These are phyloP conservation scores for Pythium aristosporum DNA, from an alignment of 352 stramenopile species.

Conservation along the genomic window DNA sequence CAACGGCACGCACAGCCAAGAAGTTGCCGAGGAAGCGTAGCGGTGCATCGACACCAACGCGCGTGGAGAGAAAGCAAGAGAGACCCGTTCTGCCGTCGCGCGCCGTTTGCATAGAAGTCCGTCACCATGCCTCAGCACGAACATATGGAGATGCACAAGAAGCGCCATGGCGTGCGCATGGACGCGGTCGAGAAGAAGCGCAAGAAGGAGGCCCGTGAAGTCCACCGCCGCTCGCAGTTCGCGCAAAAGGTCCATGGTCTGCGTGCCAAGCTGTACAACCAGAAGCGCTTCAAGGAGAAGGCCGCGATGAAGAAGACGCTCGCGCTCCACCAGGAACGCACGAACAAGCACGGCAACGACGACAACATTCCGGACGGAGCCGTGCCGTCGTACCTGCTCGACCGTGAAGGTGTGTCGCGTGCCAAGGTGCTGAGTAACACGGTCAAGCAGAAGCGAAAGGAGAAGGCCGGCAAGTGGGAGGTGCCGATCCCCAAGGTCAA, in stretches of 20 bases:
- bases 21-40: slow-evolving; percentile 6
- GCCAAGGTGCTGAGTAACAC: slow-evolving; percentile 99
- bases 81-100: not conserved
- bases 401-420: slow-evolving; percentile 97
- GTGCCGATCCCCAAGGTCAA: slow-evolving; percentile 99
- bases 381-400: slow-evolving; percentile 98
- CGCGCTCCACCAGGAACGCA: slow-evolving; percentile 98
- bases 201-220: slow-evolving; percentile 98
- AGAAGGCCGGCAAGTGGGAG: slow-evolving; percentile 99
- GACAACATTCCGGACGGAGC: slow-evolving; percentile 96
- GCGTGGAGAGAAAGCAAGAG: not conserved
- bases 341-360: slow-evolving; percentile 99
- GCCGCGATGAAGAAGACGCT: slow-evolving; percentile 99
- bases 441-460: slow-evolving; percentile 99
- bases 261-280: slow-evolving; percentile 98
- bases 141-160: slow-evolving; percentile 99
- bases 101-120: slow-evolving; percentile 2
- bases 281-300: slow-evolving; percentile 99
- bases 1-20: slow-evolving; percentile 10
- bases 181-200: slow-evolving; percentile 95
- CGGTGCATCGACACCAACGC: not conserved
- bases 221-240: slow-evolving; percentile 97
- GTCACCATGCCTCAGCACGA: slow-evolving; percentile 97
- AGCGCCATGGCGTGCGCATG: slow-evolving; percentile 98
- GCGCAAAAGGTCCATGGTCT: slow-evolving; percentile 99